Conservation (phyloP, 257 asterid species). For the Lithospermum erythrorhizon region DNA sequence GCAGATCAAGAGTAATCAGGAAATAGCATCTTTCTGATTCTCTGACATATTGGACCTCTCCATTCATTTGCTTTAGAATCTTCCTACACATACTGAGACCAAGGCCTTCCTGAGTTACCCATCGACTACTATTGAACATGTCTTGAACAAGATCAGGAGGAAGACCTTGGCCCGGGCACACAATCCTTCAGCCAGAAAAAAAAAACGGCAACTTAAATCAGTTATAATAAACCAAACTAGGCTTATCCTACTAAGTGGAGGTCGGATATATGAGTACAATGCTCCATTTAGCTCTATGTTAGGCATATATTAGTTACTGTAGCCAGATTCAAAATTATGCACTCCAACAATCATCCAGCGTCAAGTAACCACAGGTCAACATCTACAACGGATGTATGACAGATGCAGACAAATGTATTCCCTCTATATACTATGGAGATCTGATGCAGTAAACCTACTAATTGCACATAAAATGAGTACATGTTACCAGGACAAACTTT, state of each 20-base stretch:
- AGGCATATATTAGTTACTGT: no score
- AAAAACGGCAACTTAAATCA: not conserved
- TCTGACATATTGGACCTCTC: constrained; percentile 77
- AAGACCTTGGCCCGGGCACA: constrained; percentile 85
- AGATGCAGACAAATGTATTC: not conserved
- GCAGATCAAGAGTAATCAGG: constrained; percentile 46
- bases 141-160: constrained; percentile 70
- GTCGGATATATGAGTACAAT: no score
- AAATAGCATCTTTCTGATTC: constrained; percentile 68
- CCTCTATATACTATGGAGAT: not conserved
- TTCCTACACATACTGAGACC: constrained; percentile 66
- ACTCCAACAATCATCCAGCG: no score
- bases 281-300: no score
- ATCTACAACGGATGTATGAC: not conserved
- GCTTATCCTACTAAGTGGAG: no score
- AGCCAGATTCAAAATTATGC: no score
- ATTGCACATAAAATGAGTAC: not conserved
- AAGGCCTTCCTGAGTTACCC: constrained; percentile 71
- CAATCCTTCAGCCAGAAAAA: constrained; percentile 36
- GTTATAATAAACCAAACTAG: not conserved
- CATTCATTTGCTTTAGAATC: constrained; percentile 71
- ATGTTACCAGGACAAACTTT: not conserved
- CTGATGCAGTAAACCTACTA: not conserved
- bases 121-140: constrained; percentile 62
- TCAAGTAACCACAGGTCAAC: not conserved